Conservation (phyloP, 2,329 filamentous ascomycete species). For the Aspergillus brasiliensis region DNA sequence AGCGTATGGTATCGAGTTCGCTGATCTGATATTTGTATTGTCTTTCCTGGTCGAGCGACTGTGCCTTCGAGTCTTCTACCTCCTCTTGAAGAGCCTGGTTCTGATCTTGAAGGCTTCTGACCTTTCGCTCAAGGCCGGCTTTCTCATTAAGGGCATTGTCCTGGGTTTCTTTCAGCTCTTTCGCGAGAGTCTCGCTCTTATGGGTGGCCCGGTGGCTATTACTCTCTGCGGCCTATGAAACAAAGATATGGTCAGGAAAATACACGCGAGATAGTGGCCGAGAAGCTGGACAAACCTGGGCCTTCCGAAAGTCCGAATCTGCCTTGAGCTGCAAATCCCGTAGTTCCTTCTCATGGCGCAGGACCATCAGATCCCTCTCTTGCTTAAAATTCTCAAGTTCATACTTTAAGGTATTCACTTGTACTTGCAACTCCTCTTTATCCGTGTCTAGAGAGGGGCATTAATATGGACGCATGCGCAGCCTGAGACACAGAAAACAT, state of each 20-base stretch:
- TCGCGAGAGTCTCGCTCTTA: slow-evolving; percentile 57
- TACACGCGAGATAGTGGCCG: neutral
- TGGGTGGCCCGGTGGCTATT: slow-evolving; percentile 53
- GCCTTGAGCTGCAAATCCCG: slow-evolving; percentile 76
- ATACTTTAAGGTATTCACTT: slow-evolving; percentile 85
- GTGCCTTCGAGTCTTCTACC: slow-evolving; percentile 77
- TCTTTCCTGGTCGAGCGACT: slow-evolving; percentile 68
- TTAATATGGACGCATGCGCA: slow-evolving; percentile 13
- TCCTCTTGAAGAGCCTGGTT: slow-evolving; percentile 77
- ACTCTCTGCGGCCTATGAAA: slow-evolving; percentile 53
- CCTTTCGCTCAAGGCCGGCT: slow-evolving; percentile 56
- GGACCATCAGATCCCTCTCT: slow-evolving; percentile 75
- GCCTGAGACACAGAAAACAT: neutral
- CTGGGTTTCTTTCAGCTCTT: slow-evolving; percentile 58
- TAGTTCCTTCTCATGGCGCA: slow-evolving; percentile 81
- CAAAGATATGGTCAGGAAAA: neutral
- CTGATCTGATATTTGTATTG: slow-evolving; percentile 62
- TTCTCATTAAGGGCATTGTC: slow-evolving; percentile 59
- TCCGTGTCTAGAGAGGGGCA: slow-evolving; percentile 36
- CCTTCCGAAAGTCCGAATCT: slow-evolving; percentile 79
- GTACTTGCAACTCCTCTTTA: slow-evolving; percentile 82
- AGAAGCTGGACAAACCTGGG: slow-evolving; percentile 47
- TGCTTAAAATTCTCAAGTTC: slow-evolving; percentile 84
- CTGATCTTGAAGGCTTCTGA: slow-evolving; percentile 65
- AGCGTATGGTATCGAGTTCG: slow-evolving; percentile 64